Evolutionary conservation across 345 rosid genomes (phyloP).

Genomic region (Hirschfeldia incana): DNA sequence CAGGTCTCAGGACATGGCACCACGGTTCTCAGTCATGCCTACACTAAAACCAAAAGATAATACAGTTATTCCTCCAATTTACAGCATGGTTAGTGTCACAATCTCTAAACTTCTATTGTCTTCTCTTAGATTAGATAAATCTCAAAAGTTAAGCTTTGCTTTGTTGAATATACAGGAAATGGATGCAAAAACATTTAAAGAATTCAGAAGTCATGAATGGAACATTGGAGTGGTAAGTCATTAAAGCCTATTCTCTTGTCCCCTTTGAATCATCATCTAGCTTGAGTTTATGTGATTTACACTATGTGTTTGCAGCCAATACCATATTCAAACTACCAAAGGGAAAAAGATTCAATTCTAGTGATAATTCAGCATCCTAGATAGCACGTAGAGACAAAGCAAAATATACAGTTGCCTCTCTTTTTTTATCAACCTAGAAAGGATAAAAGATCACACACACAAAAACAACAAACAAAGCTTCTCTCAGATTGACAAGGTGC

Average conservation of each 20-base stretch:
- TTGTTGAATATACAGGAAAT: constrained; percentile 58
- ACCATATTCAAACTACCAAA: constrained; percentile 40
- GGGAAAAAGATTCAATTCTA: constrained; percentile 53
- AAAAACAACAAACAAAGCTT: neutral
- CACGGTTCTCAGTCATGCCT: constrained; percentile 80
- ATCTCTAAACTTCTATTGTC: neutral
- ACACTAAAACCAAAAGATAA: constrained; percentile 57
- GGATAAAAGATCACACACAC: constrained; percentile 3
- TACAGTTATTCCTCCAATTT: constrained; percentile 63
- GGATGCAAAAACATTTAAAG: constrained; percentile 77
- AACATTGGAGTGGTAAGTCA: constrained; percentile 85
- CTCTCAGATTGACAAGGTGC: constrained; percentile 5
- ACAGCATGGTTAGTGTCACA: constrained; percentile 63
- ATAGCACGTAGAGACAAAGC: constrained; percentile 5
- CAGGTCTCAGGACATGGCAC: constrained; percentile 84
- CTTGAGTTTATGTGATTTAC: constrained; percentile 3
- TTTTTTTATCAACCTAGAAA: constrained; percentile 4
- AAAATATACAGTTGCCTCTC: neutral
- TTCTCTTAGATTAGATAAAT: neutral
- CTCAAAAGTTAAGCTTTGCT: neutral
- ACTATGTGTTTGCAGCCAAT: constrained; percentile 54
- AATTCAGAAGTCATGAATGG: constrained; percentile 69
- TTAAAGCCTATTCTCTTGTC: neutral
- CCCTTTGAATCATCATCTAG: constrained; percentile 9
- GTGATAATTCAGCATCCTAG: constrained; percentile 80